Evolutionary conservation across 208 protist species (phyloP), one percentile per base, ranked within the genome.

Genomic region (Wallacemonas collosoma): DNA sequence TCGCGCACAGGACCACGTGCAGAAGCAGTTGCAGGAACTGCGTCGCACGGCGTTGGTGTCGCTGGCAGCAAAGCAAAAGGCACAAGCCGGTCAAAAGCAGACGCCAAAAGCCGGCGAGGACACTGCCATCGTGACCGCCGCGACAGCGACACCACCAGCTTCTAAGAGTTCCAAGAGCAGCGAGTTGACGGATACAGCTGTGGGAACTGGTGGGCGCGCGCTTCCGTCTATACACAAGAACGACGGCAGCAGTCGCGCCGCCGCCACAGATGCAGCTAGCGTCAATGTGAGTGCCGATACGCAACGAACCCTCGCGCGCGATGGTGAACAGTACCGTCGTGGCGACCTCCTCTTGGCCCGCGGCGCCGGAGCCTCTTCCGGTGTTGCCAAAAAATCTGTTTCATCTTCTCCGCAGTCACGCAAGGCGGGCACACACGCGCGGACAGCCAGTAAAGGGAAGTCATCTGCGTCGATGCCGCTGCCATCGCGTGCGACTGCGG

Each of bases 1-100:
- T 26, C 64, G 73, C 36, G 66, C 73, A 12, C 64, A 62, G 48
- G 12, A 17, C 0, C 9, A 55, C 15, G 61, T 78, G 8, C 41
- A 78, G 61, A 39, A 72, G 40, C 73, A 78, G 40, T 41, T 73
- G 2, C 44, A 68, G 26, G 50, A 73, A 14, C 57, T 78, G n/a
- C 73, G 73, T 50, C 45, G 67, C 9, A 58, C 73, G 1, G 73
- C 67, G 7, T 9, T 73, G n/a, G 55, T 71, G 11, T 53, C 63
- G n/a, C 50, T 71, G 63, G 56, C 58, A 43, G 15, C 58, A 6
- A 45, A 26, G 14, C 15, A 26, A 7, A 39, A 2, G 38, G 12
- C 45, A 50, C 45, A 12, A 12, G 8, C 45, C 45, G 12, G 26
- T 26, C 26, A 0, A 26, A 26, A 26, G 26, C 2, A 40, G 26